Conservation (phyloP, 176 grass and related monocot genomes). For the Oryza meyeriana region DNA sequence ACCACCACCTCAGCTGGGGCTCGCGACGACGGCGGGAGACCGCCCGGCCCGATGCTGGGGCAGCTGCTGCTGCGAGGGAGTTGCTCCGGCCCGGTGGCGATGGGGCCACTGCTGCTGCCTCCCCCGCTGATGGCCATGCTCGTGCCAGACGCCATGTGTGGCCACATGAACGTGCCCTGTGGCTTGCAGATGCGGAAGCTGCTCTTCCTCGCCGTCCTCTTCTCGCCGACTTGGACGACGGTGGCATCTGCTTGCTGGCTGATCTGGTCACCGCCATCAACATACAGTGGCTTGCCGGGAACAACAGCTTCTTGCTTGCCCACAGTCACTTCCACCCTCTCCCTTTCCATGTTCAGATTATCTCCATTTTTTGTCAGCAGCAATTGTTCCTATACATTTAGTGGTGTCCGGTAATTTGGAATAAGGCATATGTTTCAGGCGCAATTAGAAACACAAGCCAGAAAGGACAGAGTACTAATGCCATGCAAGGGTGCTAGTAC, state of each 20-base stretch:
- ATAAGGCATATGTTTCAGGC: not conserved
- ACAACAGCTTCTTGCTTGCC: not conserved
- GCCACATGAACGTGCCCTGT: conserved; percentile 62
- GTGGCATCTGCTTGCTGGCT: conserved; percentile 4
- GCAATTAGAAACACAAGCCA: not conserved
- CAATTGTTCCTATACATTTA: conserved; percentile 55
- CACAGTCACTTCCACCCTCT: conserved; percentile 16
- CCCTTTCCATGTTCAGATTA: conserved; percentile 25
- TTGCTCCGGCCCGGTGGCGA: not conserved
- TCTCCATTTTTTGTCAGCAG: conserved; percentile 32
- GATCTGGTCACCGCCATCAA: not conserved
- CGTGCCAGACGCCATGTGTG: conserved; percentile 50
- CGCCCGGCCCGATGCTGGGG: not conserved
- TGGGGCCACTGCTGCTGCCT: conserved; percentile 36
- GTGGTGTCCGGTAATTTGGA: not conserved
- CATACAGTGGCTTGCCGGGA: not conserved
- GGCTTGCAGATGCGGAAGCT: conserved; percentile 74
- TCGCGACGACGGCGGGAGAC: conserved; percentile 1
- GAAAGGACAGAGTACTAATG: not conserved
- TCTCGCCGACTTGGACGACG: conserved; percentile 22
- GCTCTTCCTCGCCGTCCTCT: conserved; percentile 43
- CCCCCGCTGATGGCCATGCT: conserved; percentile 29
- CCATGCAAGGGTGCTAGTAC: not conserved
- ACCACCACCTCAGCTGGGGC: conserved; percentile 26
- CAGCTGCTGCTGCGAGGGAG: conserved; percentile 35